Base-by-base conservation (phyloP, 2,329 filamentous ascomycete genomes). In the Arthrobotrys iridis region DNA sequence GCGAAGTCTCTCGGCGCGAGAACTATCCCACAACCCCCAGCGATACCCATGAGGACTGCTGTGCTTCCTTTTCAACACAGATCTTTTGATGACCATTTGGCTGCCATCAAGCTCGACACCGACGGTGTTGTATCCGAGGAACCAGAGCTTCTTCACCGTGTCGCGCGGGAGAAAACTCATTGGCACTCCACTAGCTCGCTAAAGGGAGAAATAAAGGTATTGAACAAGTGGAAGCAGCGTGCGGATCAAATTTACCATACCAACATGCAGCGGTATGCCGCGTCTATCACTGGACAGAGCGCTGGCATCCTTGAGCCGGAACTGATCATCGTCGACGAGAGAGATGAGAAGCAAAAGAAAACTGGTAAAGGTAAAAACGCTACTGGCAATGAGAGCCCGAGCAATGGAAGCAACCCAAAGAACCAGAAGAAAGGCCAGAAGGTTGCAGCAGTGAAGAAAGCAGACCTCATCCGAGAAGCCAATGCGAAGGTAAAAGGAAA, bases 201-300 rank as follows among this genome's bases (percentile, higher is more conserved):
- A 11, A 83, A 80, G 78, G 79, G 82, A 77, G 82, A 81, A 57
- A 81, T 80, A 62, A 83, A 80, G 73, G 82, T 84, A 4, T 81
- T 28, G 3, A 40, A 48, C 22, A 67, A 67, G n/a, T 74, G 52
- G 52, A 26, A 74, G 26, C 18, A 81, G 60, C n/a, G n/a, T 13
- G n/a, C 83, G 62, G 88, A 90, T 46, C 90, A 93, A 78, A 84
- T 83, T 59, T 88, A 88, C 79, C 90, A 91, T 86, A 85, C 86
- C 0, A 88, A 91, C 71, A 90, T 90, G 81, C 85, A 85, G 26
- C 84, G 85, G 0, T 93, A 93, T 80, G 89, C 91, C 1, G 89
- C 88, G 10, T 91, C 89, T 81, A 83, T 93, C 50, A 91, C 89
- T 0, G 89, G 88, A 67, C 84, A 87, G 0, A 83, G 85, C 1